Base-by-base conservation (phyloP, 345 rosid genomes). In the Geranium brycei region DNA sequence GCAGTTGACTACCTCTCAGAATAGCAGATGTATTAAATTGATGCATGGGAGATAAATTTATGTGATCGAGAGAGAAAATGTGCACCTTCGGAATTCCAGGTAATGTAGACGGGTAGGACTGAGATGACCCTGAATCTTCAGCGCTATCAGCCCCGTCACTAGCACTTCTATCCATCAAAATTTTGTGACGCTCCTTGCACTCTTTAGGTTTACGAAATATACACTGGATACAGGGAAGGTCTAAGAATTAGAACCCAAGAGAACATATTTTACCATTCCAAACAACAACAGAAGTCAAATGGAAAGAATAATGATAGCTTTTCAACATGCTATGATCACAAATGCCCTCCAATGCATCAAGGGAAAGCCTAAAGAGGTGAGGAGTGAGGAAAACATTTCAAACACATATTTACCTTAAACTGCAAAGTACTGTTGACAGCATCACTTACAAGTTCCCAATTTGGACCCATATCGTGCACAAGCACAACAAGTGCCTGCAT, bases 381-480 rank as follows among this genome's bases (percentile, higher is more conserved):
- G 6, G 47, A 70, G 59, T 0, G 0, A 58, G 56, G 51, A 61
- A 35, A 74, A 57, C 30, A 31, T 38, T 51, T 64, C 62, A 68
- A 63, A 41, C 19, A 73, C 32, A 28, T 58, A 68, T 66, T 73
- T 69, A 87, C 99, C 93, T 95, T 91, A 62, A 95, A 85, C 64
- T 95, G 95, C 75, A 88, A 84, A 60, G 87, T 81, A 79, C 86
- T 80, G 73, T 91, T 95, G 73, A 95, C 83, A 55, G 95, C 95
- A 81, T 95, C 99, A 72, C 99, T 88, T 47, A 95, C 85, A 77
- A 95, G 96, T 85, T 87, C 99, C 99, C 99, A 95, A 64, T 88
- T 91, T 59, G 97, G 99, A 71, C 99, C 99, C 97, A 95, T 84
- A 69, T 95, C 99, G 67, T 95, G 99, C 63, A 91, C 97, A 68